Base-by-base conservation (phyloP, 208 protist genomes). In the Crithidia bombi region DNA sequence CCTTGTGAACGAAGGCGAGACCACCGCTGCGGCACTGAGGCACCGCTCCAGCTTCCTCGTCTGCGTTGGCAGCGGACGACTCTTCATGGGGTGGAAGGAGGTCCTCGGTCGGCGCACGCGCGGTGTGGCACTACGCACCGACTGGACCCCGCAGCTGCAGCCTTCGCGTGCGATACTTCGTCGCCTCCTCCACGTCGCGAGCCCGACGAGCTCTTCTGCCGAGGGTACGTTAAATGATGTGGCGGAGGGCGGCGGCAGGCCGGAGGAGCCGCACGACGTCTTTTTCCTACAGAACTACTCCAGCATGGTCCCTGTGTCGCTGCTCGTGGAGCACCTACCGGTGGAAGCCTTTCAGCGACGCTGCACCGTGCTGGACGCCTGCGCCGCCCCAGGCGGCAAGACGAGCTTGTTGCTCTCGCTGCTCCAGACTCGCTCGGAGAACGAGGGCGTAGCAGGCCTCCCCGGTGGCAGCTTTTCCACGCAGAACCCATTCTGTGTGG, bases 341-440 rank as follows among this genome's bases (percentile, higher is more conserved):
- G 4, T 65, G 47, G 30, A 25, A 35, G 2, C 19, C 11, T 33
- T 51, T 14, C 21, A 12, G 10, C 56, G 25, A 12, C 6, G 32
- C 28, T 72, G 65, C 56, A 51, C 39, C 11, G 64, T 98, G 26
- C 67, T 98, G 19, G 96, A 98, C 75, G 93, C 97, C 58, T 98
- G 93, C 65, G 92, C 94, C 11, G 95, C 93, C 15, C 96, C 96
- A 7, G 96, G 96, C 21, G 96, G 96, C 30, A 98, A 98, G 67
- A 91, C 95, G 11, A 90, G 90, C 23, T 79, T 97, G 51, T 69
- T 98, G 15, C 21, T 87, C 21, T 90, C 85, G 9, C 73, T 90
- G 3, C 33, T 81, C 26, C 32, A 67, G 74, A 43, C 86, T 2
- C 56, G 71, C 33, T 56, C 78, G 67, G 49, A 36, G 3, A 17